Percentiles rank a stretch among this genome's conserved stretches.
Conservation (phyloP, 495 filamentous ascomycete genomes). For the Tuber calosporum region DNA sequence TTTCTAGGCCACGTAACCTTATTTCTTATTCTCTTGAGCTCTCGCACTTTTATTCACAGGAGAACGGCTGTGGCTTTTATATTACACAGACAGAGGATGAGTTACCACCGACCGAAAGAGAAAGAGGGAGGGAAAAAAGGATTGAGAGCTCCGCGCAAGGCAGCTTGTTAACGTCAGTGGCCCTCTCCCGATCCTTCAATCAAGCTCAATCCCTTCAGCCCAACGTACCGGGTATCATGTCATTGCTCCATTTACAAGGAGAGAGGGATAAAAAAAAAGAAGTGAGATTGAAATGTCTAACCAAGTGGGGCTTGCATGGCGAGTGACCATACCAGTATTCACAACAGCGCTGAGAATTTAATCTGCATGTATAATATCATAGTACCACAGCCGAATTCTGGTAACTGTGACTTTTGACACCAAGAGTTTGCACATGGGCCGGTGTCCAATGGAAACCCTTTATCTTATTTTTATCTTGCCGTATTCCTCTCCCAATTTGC, state of each 20-base stretch:
- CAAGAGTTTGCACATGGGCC: not conserved
- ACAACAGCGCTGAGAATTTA: not conserved
- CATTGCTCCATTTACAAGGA: not conserved
- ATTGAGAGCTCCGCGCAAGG: not conserved
- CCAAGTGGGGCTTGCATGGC: not conserved
- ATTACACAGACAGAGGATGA: slow-evolving; percentile 1
- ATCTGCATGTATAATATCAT: not conserved
- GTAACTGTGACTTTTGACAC: not conserved
- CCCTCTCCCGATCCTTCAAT: not conserved
- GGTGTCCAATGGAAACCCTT: not conserved
- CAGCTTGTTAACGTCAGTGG: not conserved
- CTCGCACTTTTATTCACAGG: not conserved
- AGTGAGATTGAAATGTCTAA: not conserved
- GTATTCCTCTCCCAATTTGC: not conserved
- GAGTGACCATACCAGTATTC: not conserved
- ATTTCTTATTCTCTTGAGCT: not conserved
- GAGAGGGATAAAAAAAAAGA: not conserved
- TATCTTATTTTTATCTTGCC: not conserved
- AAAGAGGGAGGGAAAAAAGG: not conserved
- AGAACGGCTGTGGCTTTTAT: not conserved
- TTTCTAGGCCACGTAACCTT: not conserved
- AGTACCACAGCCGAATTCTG: not conserved
- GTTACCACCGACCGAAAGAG: too few species aligned
- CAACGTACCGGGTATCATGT: not conserved
- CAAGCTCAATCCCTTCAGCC: not conserved